Evolutionary conservation across 257 asterid genomes (phyloP), one percentile per base, ranked within the genome.

Genomic region (Striga asiatica): DNA sequence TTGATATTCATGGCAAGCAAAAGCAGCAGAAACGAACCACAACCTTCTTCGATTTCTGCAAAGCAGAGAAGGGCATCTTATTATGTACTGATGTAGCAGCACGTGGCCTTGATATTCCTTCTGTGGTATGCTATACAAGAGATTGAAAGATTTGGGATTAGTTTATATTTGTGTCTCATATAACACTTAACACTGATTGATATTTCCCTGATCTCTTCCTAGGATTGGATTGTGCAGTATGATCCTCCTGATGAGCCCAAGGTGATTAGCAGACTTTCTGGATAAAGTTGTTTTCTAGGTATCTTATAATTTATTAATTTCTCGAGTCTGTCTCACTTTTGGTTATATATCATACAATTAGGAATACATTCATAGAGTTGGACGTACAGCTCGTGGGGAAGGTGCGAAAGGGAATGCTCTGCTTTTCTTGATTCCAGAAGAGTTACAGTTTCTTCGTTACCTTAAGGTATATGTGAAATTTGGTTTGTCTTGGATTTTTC

Each of bases 171-270:
- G 20, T 24, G 8, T 72, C 18, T 28, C 46, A 14, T 46, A 13
- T 27, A 4, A 12, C 22, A 31, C 31, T 60, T 52, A n/a, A 9
- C 3, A 14, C 50, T 57, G 18, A 52, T 62, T 58, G 39, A 31
- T 68, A 47, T 53, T 42, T 43, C 56, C 13, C 11, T 38, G 19
- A 41, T 49, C 11, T 23, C 55, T 54, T 72, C 70, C 18, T 66
- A 91, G 96, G 98, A 91, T 72, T 91, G 98, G 98, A 84, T 91
- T 67, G 92, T 91, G 77, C 96, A 91, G 71, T 91, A 66, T 77
- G 98, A 91, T 43, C 98, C 98, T 42, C 96, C 98, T 0, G 94
- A 87, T 71, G 96, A 87, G 58, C 98, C 98, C 27, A 89, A 84
- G 98, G 98, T 91, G 62, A 60, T 42, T 21, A 17, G 13, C 25